Evolutionary conservation across 2,329 filamentous ascomycete species (phyloP).

Genomic region (Fusarium buharicum): DNA sequence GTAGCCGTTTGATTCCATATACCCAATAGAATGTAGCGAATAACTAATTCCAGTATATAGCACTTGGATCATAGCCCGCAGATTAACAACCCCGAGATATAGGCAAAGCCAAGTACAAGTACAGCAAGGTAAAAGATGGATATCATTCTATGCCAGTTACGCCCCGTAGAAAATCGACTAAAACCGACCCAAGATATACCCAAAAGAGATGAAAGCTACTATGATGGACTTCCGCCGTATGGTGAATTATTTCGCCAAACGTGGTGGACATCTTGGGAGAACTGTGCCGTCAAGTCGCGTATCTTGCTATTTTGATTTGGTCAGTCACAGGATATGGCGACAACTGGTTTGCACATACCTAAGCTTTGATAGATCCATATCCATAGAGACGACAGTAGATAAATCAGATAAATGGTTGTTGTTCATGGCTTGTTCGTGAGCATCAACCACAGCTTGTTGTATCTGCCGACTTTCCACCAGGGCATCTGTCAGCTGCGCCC

Average conservation of each 20-base stretch:
- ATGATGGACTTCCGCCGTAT: conserved; percentile 1
- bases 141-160: conserved; percentile 21
- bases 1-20: too few species aligned
- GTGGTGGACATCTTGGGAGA: conserved; percentile 32
- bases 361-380: conserved; percentile 43
- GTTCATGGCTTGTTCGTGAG: conserved; percentile 44
- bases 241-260: conserved; percentile 25
- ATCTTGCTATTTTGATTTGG: conserved; percentile 22
- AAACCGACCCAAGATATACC: not conserved
- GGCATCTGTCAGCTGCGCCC: conserved; percentile 48
- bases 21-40: too few species aligned
- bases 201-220: not conserved
- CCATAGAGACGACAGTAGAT: conserved; percentile 45
- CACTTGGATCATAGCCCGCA: not conserved
- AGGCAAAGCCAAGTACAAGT: not conserved
- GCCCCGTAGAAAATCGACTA: conserved; percentile 6
- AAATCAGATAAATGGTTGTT: conserved; percentile 47
- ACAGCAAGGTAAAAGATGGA: conserved; percentile 2
- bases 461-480: conserved; percentile 49
- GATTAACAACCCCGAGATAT: not conserved
- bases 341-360: conserved; percentile 4
- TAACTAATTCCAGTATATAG: too few species aligned
- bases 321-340: not conserved
- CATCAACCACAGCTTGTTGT: conserved; percentile 42
- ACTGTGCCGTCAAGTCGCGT: conserved; percentile 35